phyloP scores from a whole-genome alignment of 1,284 basidiomycete genomes.

The Grifola frondosa region DNA sequence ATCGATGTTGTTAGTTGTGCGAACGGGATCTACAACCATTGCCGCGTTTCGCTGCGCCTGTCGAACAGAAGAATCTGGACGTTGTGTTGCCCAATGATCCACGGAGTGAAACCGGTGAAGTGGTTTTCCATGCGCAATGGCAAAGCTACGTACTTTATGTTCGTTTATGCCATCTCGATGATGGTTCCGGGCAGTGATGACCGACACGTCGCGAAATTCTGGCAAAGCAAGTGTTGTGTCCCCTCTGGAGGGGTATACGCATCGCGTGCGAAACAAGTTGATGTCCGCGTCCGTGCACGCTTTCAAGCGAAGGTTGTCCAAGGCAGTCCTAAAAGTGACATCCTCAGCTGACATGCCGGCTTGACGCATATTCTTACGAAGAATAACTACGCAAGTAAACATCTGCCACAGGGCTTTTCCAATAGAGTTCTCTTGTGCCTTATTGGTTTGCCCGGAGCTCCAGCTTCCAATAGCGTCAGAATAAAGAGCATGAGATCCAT shows the following conservation, averaged over 20 bases:
- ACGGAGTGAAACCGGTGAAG: slow-evolving; percentile 30
- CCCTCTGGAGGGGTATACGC: slow-evolving; percentile 5
- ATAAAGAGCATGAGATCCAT: slow-evolving; percentile 16
- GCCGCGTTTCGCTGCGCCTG: background rate
- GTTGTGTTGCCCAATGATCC: slow-evolving; percentile 18
- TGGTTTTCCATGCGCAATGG: slow-evolving; percentile 27
- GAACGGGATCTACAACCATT: slow-evolving; percentile 2
- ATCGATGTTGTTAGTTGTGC: slow-evolving; percentile 8
- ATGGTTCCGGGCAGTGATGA: slow-evolving; percentile 34
- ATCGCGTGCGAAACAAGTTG: slow-evolving; percentile 26
- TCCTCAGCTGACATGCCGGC: slow-evolving; percentile 20
- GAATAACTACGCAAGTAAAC: slow-evolving; percentile 35
- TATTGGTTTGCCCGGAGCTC: background rate
- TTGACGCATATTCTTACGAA: slow-evolving; percentile 40
- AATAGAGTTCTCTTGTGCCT: slow-evolving; percentile 27
- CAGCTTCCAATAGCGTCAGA: slow-evolving; percentile 8
- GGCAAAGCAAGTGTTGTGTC: slow-evolving; percentile 15
- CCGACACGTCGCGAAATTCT: slow-evolving; percentile 30
- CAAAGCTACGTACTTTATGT: slow-evolving; percentile 28
- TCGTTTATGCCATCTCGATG: slow-evolving; percentile 36
- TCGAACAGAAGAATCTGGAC: background rate
- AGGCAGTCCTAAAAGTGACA: slow-evolving; percentile 24
- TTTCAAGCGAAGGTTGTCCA: slow-evolving; percentile 38
- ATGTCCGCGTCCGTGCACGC: slow-evolving; percentile 34
- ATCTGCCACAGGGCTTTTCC: slow-evolving; percentile 38